Evolutionary conservation across 306 rosid genomes (phyloP).

Genomic region (Prunus kanzakura): DNA sequence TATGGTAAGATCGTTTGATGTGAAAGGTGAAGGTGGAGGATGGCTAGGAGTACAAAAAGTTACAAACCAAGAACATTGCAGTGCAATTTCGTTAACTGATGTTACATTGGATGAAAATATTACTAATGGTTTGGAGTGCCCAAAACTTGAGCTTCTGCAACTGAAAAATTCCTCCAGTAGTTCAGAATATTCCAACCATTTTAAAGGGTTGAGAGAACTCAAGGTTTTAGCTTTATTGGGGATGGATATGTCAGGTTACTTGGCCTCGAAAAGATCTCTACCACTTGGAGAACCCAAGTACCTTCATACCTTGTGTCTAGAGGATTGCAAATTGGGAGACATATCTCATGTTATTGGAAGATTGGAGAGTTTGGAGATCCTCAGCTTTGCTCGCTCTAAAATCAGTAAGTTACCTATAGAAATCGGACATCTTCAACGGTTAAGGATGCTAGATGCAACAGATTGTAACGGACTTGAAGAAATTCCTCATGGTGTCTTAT

Average conservation of each 20-base stretch:
- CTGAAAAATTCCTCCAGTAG: accelerated
- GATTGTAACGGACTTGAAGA: neutral
- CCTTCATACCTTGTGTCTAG: slow-evolving; percentile 1
- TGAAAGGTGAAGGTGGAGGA: neutral
- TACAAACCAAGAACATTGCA: neutral
- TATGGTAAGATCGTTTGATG: neutral
- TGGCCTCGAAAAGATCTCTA: too few relatives aligned
- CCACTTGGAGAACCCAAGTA: neutral
- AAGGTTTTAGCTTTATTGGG: neutral
- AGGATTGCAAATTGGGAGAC: neutral
- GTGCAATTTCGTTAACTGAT: neutral
- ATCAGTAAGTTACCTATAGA: neutral
- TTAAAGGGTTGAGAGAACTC: neutral
- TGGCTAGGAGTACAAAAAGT: neutral
- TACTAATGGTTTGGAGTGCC: neutral
- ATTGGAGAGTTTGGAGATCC: neutral
- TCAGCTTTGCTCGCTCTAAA: neutral
- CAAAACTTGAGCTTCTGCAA: neutral
- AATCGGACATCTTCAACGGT: neutral
- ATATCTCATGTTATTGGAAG: neutral
- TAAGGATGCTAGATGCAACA: neutral
- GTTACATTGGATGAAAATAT: neutral
- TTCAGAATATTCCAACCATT: neutral
- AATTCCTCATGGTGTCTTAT: neutral
- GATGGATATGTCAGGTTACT: too few relatives aligned